A percentile compares a stretch with the other conserved stretches of the same genome.
Conservation (phyloP, 345 rosid genomes). For the Linum tenue region DNA sequence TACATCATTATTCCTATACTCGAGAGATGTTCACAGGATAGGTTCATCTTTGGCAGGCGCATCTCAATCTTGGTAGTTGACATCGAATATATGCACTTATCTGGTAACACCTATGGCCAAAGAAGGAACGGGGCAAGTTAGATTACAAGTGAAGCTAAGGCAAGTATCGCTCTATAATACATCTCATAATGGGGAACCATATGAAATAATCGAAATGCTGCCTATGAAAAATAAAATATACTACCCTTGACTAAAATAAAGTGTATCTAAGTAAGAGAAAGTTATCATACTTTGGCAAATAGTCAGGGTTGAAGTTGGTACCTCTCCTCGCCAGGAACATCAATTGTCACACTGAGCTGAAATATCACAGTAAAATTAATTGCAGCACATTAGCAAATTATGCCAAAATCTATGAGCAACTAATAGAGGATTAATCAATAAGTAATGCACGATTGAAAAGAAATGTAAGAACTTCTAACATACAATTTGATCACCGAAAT, state of each 20-base stretch:
- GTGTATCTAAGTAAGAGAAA: too few relatives aligned
- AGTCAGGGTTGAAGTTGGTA: slow-evolving; percentile 76
- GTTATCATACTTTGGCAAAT: slow-evolving; percentile 62
- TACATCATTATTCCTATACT: slow-evolving; percentile 35
- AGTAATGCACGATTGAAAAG: neutral
- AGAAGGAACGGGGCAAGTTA: neutral
- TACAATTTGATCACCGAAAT: slow-evolving; percentile 88
- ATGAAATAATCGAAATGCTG: neutral
- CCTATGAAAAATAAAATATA: too few relatives aligned
- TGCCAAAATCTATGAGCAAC: neutral
- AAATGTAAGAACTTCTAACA: slow-evolving; percentile 7
- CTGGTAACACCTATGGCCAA: slow-evolving; percentile 55
- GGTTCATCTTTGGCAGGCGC: slow-evolving; percentile 70
- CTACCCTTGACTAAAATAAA: too few relatives aligned
- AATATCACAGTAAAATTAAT: too few relatives aligned
- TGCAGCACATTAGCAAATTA: neutral
- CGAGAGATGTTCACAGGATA: slow-evolving; percentile 73
- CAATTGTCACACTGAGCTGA: too few relatives aligned
- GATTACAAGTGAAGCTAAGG: neutral
- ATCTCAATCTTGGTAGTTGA: slow-evolving; percentile 79
- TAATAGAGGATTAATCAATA: neutral
- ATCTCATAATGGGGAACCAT: neutral
- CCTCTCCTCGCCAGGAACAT: slow-evolving; percentile 59
- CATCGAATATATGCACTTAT: slow-evolving; percentile 52
- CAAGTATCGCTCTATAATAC: too few relatives aligned